Evolutionary conservation across 768 basidiomycete species (phyloP), one percentile per base, ranked within the genome.

Genomic region (Auricularia sp.): DNA sequence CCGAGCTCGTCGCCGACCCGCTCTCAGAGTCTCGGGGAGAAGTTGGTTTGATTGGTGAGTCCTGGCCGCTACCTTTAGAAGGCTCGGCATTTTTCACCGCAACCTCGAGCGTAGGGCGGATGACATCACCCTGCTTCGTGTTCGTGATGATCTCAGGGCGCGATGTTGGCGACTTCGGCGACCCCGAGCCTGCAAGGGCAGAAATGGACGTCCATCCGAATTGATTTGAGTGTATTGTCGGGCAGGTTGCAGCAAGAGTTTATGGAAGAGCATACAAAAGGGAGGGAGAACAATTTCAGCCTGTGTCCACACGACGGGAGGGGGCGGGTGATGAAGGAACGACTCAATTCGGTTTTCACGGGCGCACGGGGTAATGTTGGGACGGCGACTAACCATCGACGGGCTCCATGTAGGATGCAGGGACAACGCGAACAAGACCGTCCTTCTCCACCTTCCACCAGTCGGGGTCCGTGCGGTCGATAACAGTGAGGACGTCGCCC

Each of bases 401-500:
- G 70, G 87, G 75, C 76, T 96, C 90, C 73, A 99, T 74, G 75
- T 98, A 98, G 21, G 87, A 85, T 33, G 94, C 93, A 63, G 97
- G 97, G 3, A 94, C 94, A 71, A 94, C 86, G 77, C 89, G 91
- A 63, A 97, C 86, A 67, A 87, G 75, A 24, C 96, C 96, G 61
- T 83, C 85, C 71, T 84, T 83, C 77, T 98, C 95, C 45, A 88
- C 89, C 79, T 95, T 98, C 92, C 92, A 98, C 97, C 97, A 98
- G 70, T 92, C 90, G 63, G 78, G 81, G 69, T 98, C 97, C 63
- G 82, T 82, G 59, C 76, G 83, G 72, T 99, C 97, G 65, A 98
- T 82, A 67, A 99, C 85, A 7, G 80, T 79, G 45, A 98, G 76
- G 39, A 76, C 73, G 65, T 96, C 91, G 65, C 91, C 94, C 76